A percentile compares a stretch with the other conserved stretches of the same genome.
These are phyloP conservation scores for Fusarium siculi DNA, from an alignment of 2,329 filamentous ascomycete genomes.

Conservation along the genomic window DNA sequence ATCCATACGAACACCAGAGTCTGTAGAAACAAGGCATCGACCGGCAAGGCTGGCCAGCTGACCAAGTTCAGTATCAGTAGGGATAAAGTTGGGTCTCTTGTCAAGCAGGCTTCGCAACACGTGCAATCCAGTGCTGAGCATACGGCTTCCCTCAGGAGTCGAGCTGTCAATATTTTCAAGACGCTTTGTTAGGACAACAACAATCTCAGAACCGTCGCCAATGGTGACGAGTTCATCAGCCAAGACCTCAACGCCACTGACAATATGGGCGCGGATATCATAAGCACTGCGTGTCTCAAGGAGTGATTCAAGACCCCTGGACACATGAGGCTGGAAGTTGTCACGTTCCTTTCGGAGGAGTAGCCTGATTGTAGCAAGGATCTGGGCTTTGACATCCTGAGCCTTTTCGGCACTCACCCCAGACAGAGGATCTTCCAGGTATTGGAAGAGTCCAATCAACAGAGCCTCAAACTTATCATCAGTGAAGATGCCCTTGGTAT, in stretches of 20 bases:
- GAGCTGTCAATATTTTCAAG: conserved; percentile 57
- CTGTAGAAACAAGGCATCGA: conserved; percentile 68
- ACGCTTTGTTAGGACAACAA: conserved; percentile 62
- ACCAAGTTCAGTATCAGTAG: conserved; percentile 62
- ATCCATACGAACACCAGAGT: conserved; percentile 75
- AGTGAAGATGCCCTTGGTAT: conserved; percentile 70
- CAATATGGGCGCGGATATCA: conserved; percentile 76
- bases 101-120: conserved; percentile 70
- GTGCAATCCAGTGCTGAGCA: conserved; percentile 71
- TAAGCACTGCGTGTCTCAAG: conserved; percentile 73
- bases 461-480: conserved; percentile 77
- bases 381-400: conserved; percentile 78
- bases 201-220: conserved; percentile 71
- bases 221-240: conserved; percentile 76
- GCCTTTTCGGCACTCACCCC: conserved; percentile 71
- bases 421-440: conserved; percentile 70
- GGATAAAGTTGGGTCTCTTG: conserved; percentile 58
- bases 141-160: conserved; percentile 59
- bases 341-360: conserved; percentile 75
- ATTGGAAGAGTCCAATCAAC: conserved; percentile 75
- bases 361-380: conserved; percentile 77
- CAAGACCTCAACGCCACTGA: conserved; percentile 77
- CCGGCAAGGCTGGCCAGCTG: conserved; percentile 62
- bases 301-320: conserved; percentile 73
- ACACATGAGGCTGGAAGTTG: conserved; percentile 74